phyloP scores from a whole-genome alignment of 2,329 filamentous ascomycete genomes.

The Calonectria pauciramosa region DNA sequence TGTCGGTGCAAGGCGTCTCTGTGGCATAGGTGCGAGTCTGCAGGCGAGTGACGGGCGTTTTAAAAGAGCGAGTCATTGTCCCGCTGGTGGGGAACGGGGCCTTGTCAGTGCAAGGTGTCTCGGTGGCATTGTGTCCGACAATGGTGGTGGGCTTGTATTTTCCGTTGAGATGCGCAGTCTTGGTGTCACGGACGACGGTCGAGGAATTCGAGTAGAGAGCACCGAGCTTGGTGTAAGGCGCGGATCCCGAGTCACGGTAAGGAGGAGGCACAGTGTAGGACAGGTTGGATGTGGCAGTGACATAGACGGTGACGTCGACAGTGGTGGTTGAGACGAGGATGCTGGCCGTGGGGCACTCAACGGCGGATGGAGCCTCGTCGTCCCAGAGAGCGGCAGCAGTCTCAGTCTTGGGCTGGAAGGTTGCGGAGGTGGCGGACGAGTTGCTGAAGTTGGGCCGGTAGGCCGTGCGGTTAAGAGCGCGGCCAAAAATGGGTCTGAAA shows the following conservation, averaged over 20 bases:
- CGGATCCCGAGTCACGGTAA: neutral
- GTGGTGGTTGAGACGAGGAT: slow-evolving; percentile 49
- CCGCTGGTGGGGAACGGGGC: neutral
- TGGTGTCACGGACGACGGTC: neutral
- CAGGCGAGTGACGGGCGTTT: neutral
- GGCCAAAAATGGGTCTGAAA: slow-evolving; percentile 1
- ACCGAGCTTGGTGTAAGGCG: neutral
- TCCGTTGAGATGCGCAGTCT: neutral
- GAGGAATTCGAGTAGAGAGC: neutral
- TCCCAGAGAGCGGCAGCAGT: neutral
- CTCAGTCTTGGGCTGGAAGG: slow-evolving; percentile 7
- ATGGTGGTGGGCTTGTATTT: neutral
- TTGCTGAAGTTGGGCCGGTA: slow-evolving; percentile 23
- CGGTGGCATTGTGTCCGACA: neutral
- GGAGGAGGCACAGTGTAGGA: slow-evolving; percentile 26
- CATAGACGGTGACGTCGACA: slow-evolving; percentile 51
- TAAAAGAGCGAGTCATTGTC: neutral
- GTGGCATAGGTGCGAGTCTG: neutral
- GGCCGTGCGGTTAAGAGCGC: neutral
- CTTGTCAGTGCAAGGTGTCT: slow-evolving; percentile 8
- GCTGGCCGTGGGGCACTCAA: slow-evolving; percentile 41
- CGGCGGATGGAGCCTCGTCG: slow-evolving; percentile 21
- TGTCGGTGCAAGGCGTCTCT: neutral
- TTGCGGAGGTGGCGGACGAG: slow-evolving; percentile 27
- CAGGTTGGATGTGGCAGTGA: slow-evolving; percentile 47